Conservation (phyloP, 345 rosid genomes). For the Odontarrhena argentea region DNA sequence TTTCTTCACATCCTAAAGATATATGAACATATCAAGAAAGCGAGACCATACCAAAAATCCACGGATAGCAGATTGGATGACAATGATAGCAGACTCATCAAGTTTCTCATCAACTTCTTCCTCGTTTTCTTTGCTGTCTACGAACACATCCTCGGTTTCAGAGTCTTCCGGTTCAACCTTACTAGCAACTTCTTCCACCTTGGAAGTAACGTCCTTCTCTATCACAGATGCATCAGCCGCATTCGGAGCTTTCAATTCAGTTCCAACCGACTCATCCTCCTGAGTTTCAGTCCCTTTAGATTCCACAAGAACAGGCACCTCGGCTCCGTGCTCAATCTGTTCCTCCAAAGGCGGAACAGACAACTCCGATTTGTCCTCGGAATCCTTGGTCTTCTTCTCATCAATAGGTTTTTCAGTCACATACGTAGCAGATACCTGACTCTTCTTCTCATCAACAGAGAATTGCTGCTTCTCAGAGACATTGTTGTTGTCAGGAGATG, state of each 20-base stretch:
- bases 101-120: conserved; percentile 35
- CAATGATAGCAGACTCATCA: conserved; percentile 55
- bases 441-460: conserved; percentile 52
- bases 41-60: conserved; percentile 54
- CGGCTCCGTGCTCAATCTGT: conserved; percentile 41
- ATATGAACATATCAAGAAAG: not conserved
- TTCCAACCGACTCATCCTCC: conserved; percentile 20
- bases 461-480: conserved; percentile 46
- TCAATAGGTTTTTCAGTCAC: conserved; percentile 29
- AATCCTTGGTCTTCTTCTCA: conserved; percentile 5
- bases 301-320: conserved; percentile 36
- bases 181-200: conserved; percentile 34
- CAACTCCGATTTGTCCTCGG: conserved; percentile 18
- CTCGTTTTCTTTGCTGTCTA: conserved; percentile 38
- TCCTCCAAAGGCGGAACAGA: conserved; percentile 21
- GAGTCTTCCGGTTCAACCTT: conserved; percentile 37
- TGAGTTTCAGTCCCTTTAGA: conserved; percentile 39
- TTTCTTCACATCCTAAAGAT: conserved; percentile 11
- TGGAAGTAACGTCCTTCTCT: conserved; percentile 27
- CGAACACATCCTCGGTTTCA: conserved; percentile 41
- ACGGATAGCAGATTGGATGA: conserved; percentile 66
- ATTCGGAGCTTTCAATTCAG: not conserved
- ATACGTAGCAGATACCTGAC: conserved; percentile 31
- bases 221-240: conserved; percentile 18
- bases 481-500: conserved; percentile 45